Conservation (phyloP, 2,329 filamentous ascomycete species). For the Geosmithia morbida region DNA sequence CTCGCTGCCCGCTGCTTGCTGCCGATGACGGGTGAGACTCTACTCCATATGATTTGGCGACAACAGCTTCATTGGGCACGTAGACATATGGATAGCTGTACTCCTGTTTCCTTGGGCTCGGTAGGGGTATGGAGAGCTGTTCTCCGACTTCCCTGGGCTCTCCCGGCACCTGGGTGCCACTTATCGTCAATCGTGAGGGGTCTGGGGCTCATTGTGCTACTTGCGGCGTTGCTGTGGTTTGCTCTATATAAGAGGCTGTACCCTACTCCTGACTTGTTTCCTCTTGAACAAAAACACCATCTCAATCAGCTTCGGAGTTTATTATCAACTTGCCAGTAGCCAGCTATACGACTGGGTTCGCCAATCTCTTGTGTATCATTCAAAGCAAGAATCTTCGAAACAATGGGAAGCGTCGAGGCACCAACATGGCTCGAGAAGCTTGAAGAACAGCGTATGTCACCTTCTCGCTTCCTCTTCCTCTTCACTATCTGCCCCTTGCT, state of each 20-base stretch:
- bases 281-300: too few relatives aligned
- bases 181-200: neutral
- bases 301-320: too few relatives aligned
- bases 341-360: neutral
- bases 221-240: too few relatives aligned
- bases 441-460: slow-evolving; percentile 20
- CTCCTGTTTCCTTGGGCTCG: too few relatives aligned
- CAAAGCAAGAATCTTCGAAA: neutral
- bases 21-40: neutral
- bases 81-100: neutral
- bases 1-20: neutral
- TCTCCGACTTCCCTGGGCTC: too few relatives aligned
- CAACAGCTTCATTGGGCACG: neutral
- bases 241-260: too few relatives aligned
- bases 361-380: neutral
- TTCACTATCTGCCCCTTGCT: neutral
- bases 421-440: slow-evolving; percentile 27
- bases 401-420: slow-evolving; percentile 15
- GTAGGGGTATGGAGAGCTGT: too few relatives aligned
- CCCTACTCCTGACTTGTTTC: too few relatives aligned
- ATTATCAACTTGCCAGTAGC: too few relatives aligned
- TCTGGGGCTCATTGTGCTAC: neutral
- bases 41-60: neutral
- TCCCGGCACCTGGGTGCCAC: neutral
- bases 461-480: neutral